These are phyloP conservation scores for Rosa lucieae DNA, from an alignment of 306 rosid genomes.

Conservation along the genomic window DNA sequence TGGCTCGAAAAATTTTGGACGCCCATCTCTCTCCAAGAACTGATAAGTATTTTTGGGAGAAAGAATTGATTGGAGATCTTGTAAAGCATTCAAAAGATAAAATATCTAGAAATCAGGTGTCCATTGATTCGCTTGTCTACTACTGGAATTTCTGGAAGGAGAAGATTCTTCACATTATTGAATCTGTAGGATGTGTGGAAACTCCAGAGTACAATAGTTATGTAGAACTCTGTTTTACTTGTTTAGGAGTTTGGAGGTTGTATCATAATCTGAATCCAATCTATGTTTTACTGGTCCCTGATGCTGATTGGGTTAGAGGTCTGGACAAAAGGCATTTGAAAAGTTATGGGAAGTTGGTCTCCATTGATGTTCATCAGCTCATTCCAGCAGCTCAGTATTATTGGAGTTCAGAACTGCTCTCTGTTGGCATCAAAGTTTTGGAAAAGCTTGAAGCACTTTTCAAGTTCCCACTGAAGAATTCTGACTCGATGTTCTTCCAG, in stretches of 20 bases:
- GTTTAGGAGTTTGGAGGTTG: slow-evolving; percentile 46
- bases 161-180: slow-evolving; percentile 34
- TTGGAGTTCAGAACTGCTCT: slow-evolving; percentile 54
- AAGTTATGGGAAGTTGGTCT: slow-evolving; percentile 43
- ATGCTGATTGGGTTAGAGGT: slow-evolving; percentile 56
- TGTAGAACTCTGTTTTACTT: slow-evolving; percentile 49
- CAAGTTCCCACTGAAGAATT: slow-evolving; percentile 22
- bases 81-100: slow-evolving; percentile 24
- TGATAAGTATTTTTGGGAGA: slow-evolving; percentile 44
- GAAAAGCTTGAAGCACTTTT: slow-evolving; percentile 42
- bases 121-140: slow-evolving; percentile 36
- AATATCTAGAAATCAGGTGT: slow-evolving; percentile 9
- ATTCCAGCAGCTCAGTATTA: slow-evolving; percentile 38
- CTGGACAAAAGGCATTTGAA: slow-evolving; percentile 27
- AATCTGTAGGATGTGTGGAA: slow-evolving; percentile 37
- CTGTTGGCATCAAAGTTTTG: slow-evolving; percentile 53
- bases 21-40: slow-evolving; percentile 42
- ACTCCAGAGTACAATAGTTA: slow-evolving; percentile 23
- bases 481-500: slow-evolving; percentile 16
- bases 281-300: slow-evolving; percentile 46
- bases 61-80: slow-evolving; percentile 30
- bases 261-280: slow-evolving; percentile 3
- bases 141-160: slow-evolving; percentile 75
- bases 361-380: slow-evolving; percentile 33
- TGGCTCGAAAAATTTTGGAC: slow-evolving; percentile 58